phyloP scores from a whole-genome alignment of 768 basidiomycete species.

The Psilocybe cubensis region DNA sequence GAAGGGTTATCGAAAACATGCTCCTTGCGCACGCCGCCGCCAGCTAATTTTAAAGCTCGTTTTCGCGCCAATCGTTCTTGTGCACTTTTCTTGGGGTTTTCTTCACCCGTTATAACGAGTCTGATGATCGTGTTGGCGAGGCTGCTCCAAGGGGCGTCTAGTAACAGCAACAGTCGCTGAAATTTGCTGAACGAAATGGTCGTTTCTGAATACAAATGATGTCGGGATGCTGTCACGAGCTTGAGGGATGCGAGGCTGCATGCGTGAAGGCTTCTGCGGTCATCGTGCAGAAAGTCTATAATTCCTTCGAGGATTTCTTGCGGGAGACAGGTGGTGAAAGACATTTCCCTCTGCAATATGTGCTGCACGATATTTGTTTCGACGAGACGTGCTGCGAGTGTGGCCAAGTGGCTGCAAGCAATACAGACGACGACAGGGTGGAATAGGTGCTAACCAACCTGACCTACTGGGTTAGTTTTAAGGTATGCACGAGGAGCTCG shows the following conservation, averaged over 20 bases:
- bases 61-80: slow-evolving; percentile 12
- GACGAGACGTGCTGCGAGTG: neutral
- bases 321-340: slow-evolving; percentile 26
- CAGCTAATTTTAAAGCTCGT: neutral
- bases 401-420: neutral
- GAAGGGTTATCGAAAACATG: slow-evolving; percentile 13
- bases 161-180: slow-evolving; percentile 26
- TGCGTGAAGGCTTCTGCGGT: slow-evolving; percentile 26
- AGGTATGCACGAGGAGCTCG: neutral
- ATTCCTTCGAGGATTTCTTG: slow-evolving; percentile 36
- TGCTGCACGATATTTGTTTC: neutral
- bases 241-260: slow-evolving; percentile 33
- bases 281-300: slow-evolving; percentile 31
- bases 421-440: no score
- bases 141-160: slow-evolving; percentile 33
- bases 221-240: slow-evolving; percentile 29
- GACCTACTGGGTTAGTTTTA: neutral
- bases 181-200: slow-evolving; percentile 26
- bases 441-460: neutral
- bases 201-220: slow-evolving; percentile 34
- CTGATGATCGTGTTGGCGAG: slow-evolving; percentile 26
- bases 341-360: neutral
- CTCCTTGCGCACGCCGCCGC: neutral
- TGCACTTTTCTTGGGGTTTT: neutral
- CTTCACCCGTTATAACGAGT: slow-evolving; percentile 20